Evolutionary conservation across 257 asterid genomes (phyloP), one percentile per base, ranked within the genome.

Genomic region (Primulina huaijiensis): DNA sequence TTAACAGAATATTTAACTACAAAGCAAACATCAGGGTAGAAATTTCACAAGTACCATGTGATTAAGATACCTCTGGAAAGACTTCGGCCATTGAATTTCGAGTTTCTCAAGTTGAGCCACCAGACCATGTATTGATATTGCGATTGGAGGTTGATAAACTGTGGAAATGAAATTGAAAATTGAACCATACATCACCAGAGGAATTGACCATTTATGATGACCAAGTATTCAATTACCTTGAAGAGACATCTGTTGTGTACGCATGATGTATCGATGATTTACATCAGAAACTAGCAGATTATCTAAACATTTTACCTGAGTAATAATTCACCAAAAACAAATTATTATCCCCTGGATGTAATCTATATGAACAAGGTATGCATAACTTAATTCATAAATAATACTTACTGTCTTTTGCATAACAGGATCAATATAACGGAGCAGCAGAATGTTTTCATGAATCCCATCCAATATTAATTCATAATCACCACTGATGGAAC

Each of bases 21-120:
- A 65, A 17, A 29, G 23, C 65, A 31, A 30, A 65, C 43, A 66
- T 57, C 40, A 31, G 53, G 35, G 31, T 21, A 8, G 19, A 72
- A 72, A 57, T 60, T 34, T 40, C 58, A 77, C 71, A 64, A 68
- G 60, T 67, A 46, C 16, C 25, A 55, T 67, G 55, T 65, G 69
- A 34, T 23, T 27, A 53, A 65, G 63, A 59, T 81, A 93, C 99
- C 97, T 94, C 8, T 94, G 90, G 77, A 83, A 88, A 71, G 97
- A 88, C 76, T 91, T 91, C 30, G 99, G 99, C 97, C 97, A 94
- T 76, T 89, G 89, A 72, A 94, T 94, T 79, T 80, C 85, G 67
- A 86, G 84, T 83, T 72, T 86, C 78, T 86, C 96, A 29, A 85
- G 86, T 80, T 89, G 99, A 79, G 96, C 95, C 67, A 89, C 71